Evolutionary conservation across 257 asterid genomes (phyloP), one percentile per base, ranked within the genome.

Genomic region (Solanum commersonii): DNA sequence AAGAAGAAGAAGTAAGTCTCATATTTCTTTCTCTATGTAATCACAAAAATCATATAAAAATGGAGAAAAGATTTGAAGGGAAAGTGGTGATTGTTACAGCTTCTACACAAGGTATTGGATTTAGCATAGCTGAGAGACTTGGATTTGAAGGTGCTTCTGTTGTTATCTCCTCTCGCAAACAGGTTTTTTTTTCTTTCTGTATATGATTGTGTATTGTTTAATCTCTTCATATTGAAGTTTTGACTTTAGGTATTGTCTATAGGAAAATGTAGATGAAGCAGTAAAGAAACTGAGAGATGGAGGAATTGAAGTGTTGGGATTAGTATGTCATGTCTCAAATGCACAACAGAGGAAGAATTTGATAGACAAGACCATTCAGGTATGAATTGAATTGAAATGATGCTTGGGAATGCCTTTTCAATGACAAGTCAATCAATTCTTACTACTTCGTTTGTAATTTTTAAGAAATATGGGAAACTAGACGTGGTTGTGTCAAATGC

Each of bases 131-230:
- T 23, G 93, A 93, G 88, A 96, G 99, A 5, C 96, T 96, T 56
- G 98, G 97, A 88, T 87, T 92, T 42, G 99, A 96, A 93, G 98
- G 99, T 85, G 98, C 98, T 90, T 93, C 98, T 89, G 93, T 96
- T 49, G 99, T 96, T 82, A 93, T 96, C 92, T 96, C 98, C 89
- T 96, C 99, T 31, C 98, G 98, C 91, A 94, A 93, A 78, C 98
- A 94, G 90, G 99, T 40, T 9, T 38, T 38, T 38, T 95, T 78
- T 33, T 71, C 1, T 72, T 4, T 18, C 27, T 79, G 18, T 79
- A 8, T 8, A 2, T 77, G 59, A 8, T 1, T 78, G 84, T 79
- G 16, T 9, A 8, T 8, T 79, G 16, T 44, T 59, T 44, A 10
- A 15, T 9, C 67, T 27, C 67, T 27, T 79, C 10, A 18, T 44